These are phyloP conservation scores for Penicillium sp. DNA, from an alignment of 2,329 filamentous ascomycete genomes.

Conservation along the genomic window DNA sequence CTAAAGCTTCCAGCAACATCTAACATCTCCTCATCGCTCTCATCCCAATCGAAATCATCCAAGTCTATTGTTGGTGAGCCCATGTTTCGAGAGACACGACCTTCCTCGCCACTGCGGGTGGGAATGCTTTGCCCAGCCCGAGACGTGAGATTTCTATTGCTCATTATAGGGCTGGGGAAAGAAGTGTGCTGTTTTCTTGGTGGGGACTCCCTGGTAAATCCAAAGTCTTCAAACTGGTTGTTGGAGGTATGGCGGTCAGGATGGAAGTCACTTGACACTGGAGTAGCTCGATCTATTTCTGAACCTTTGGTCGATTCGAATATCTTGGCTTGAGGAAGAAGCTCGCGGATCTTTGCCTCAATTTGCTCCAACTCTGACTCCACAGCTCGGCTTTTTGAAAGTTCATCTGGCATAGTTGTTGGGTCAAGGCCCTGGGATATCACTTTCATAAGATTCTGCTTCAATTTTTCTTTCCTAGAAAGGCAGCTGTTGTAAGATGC, in stretches of 20 bases:
- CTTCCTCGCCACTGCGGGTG: conserved; percentile 26
- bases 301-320: conserved; percentile 15
- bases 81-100: conserved; percentile 43
- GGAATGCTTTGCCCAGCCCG: conserved; percentile 9
- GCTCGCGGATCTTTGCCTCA: conserved; percentile 33
- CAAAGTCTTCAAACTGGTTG: background rate
- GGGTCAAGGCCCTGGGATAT: conserved; percentile 37
- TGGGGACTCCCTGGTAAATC: background rate
- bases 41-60: conserved; percentile 46
- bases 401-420: conserved; percentile 31
- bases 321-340: conserved; percentile 34
- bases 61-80: conserved; percentile 30
- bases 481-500: conserved; percentile 27
- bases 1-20: conserved; percentile 43
- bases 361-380: conserved; percentile 35
- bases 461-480: conserved; percentile 35
- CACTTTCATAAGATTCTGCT: conserved; percentile 35
- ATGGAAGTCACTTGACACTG: background rate
- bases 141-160: background rate
- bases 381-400: conserved; percentile 35
- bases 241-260: background rate
- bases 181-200: conserved; percentile 3
- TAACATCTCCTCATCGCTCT: conserved; percentile 49
- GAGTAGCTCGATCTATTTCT: background rate
- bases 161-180: conserved; percentile 3